Base-by-base conservation (phyloP, 192 early-diverging fungal species). In the Dimargaris cristalligena region DNA sequence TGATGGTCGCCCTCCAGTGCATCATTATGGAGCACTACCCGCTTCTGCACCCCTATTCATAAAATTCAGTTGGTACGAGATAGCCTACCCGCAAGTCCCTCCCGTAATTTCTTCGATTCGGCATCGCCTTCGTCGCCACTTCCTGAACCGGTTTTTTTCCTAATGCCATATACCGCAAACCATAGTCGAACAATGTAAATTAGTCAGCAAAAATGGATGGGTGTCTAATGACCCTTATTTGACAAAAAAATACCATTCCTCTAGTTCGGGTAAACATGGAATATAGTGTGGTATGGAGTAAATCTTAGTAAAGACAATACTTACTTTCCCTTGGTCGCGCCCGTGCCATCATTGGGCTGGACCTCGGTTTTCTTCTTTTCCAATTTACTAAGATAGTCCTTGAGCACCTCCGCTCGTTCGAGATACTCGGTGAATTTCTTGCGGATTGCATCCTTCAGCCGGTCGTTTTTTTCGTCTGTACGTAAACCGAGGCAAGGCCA, bases 381-480 rank as follows among this genome's bases (percentile, higher is more conserved):
- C 67, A 81, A 59, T 58, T 85, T 83, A 47, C 68, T 49, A 29
- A 97, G 71, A 70, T 84, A 86, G 31, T 90, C 89, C 67, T 95
- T 96, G 60, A 98, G 78, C 69, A 84, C 83, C 66, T 98, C 93
- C 10, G 95, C 93, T 14, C 95, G 81, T 23, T 86, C 85, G 55
- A 95, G 76, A 67, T 97, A 96, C 63, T 94, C 93, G 1, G 83
- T 82, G n/a, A 93, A 82, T 68, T 86, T 88, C 63, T 88, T 88
- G 50, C 88, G 80, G 52, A 98, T 85, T 20, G 79, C 72, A 60
- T 89, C 85, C 60, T 91, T 89, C 49, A 74, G 69, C 60, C 80
- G 76, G 52, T 94, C 92, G 64, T 94, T 92, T 73, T 97, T 97
- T 69, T 98, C 93, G 66, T 98, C n/a, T n/a, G n/a, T n/a, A n/a